phyloP scores from a whole-genome alignment of 805 yeast genomes.

The Metschnikowia rubicola region DNA sequence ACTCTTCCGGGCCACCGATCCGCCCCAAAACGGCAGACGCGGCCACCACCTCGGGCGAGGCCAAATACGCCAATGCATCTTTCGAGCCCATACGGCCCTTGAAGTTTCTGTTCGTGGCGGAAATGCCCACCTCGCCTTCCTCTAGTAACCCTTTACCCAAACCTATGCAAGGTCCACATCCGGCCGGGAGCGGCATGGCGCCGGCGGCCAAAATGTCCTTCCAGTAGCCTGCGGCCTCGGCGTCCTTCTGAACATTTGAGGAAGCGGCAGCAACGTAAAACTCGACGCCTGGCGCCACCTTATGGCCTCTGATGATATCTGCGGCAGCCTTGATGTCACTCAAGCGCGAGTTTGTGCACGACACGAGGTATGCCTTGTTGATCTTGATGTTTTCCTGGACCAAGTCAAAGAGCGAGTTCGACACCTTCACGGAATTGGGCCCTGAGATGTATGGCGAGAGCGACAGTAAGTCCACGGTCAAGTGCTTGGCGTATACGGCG shows the following conservation, averaged over 20 bases:
- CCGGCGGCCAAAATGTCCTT: slow-evolving; percentile 85
- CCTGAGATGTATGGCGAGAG: slow-evolving; percentile 90
- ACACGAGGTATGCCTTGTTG: slow-evolving; percentile 94
- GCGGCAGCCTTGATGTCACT: slow-evolving; percentile 96
- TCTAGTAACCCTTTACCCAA: slow-evolving; percentile 89
- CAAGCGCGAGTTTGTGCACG: slow-evolving; percentile 93
- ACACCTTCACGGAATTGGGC: slow-evolving; percentile 94
- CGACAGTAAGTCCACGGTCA: slow-evolving; percentile 74
- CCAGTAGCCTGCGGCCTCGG: slow-evolving; percentile 92
- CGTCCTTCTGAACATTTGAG: slow-evolving; percentile 86
- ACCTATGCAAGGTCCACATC: slow-evolving; percentile 99
- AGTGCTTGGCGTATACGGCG: slow-evolving; percentile 85
- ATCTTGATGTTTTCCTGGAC: slow-evolving; percentile 70
- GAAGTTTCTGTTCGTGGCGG: slow-evolving; percentile 97
- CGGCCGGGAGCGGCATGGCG: slow-evolving; percentile 92
- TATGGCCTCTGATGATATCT: slow-evolving; percentile 72
- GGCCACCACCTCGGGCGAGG: slow-evolving; percentile 97
- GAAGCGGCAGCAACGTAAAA: slow-evolving; percentile 98
- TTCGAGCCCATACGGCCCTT: slow-evolving; percentile 99
- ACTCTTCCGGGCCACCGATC: slow-evolving; percentile 89
- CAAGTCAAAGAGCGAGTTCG: slow-evolving; percentile 72
- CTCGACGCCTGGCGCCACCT: slow-evolving; percentile 86
- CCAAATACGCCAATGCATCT: slow-evolving; percentile 92
- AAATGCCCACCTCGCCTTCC: slow-evolving; percentile 96
- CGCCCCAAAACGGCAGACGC: slow-evolving; percentile 96